Conservation (phyloP, 2,329 filamentous ascomycete genomes). For the Apiospora marii region DNA sequence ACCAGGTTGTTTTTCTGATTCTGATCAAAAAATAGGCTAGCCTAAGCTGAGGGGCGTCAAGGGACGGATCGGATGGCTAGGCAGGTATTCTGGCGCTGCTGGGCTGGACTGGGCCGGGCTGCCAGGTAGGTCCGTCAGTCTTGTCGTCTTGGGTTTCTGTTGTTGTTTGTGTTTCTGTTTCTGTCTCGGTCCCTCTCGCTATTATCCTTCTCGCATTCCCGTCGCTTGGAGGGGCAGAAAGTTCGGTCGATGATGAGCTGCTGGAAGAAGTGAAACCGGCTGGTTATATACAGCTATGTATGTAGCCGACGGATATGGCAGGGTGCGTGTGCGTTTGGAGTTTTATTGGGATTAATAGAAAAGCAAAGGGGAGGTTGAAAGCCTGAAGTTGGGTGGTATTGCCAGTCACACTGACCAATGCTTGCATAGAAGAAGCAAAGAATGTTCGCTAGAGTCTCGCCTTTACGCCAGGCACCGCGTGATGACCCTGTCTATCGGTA, state of each 20-base stretch:
- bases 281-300: background rate
- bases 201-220: background rate
- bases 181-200: background rate
- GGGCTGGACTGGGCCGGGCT: background rate
- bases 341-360: background rate
- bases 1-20: conserved; percentile 16
- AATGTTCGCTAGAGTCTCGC: conserved; percentile 18
- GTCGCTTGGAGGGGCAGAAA: background rate
- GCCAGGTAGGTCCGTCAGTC: background rate
- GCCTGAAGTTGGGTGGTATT: conserved; percentile 22
- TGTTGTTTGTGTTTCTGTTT: background rate
- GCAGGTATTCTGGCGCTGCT: conserved; percentile 5
- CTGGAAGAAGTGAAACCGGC: background rate
- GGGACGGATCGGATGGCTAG: conserved; percentile 16
- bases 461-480: conserved; percentile 5
- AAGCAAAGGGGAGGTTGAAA: conserved; percentile 2
- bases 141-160: conserved; percentile 1
- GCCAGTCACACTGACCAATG: conserved; percentile 19
- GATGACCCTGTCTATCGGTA: conserved; percentile 17
- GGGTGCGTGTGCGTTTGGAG: background rate
- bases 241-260: background rate
- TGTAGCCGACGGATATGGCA: conserved; percentile 8
- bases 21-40: conserved; percentile 21
- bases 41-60: conserved; percentile 2
- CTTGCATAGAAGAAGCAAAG: conserved; percentile 21